Conservation (phyloP, 129 eudicot genomes). For the Escallonia herrerae region DNA sequence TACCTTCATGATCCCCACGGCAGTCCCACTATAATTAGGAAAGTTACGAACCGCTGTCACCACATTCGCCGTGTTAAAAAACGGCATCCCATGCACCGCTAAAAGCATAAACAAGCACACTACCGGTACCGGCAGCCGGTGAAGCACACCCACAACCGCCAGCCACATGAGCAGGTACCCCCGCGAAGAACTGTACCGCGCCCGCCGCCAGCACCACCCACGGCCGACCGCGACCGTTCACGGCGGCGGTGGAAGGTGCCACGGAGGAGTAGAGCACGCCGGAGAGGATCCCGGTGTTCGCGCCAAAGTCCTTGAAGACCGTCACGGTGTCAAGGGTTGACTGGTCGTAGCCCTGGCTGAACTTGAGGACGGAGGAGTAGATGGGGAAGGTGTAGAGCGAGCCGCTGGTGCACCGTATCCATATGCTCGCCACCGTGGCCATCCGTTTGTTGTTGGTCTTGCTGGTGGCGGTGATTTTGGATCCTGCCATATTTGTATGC, state of each 20-base stretch:
- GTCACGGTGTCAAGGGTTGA: slow-evolving; percentile 68
- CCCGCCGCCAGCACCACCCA: slow-evolving; percentile 71
- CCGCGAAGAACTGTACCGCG: slow-evolving; percentile 53
- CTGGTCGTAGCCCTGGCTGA: slow-evolving; percentile 61
- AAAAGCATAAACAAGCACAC: slow-evolving; percentile 66
- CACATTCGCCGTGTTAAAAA: slow-evolving; percentile 71
- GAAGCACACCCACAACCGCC: slow-evolving; percentile 40
- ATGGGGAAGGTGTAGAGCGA: slow-evolving; percentile 90
- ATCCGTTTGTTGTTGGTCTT: slow-evolving; percentile 58
- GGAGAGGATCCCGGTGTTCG: slow-evolving; percentile 58
- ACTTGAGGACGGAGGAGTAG: slow-evolving; percentile 67
- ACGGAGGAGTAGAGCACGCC: slow-evolving; percentile 60
- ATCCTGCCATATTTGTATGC: too few species aligned
- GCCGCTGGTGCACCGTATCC: slow-evolving; percentile 78
- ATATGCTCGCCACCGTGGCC: slow-evolving; percentile 68
- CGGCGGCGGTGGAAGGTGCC: slow-evolving; percentile 14
- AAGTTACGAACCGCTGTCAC: slow-evolving; percentile 76
- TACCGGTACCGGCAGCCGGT: slow-evolving; percentile 38
- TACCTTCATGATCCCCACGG: slow-evolving; percentile 93
- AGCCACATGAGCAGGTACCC: slow-evolving; percentile 79
- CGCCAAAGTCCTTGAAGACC: slow-evolving; percentile 86
- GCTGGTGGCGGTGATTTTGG: too few species aligned
- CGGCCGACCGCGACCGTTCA: slow-evolving; percentile 37
- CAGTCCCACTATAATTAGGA: slow-evolving; percentile 58
- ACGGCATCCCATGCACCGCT: slow-evolving; percentile 63